Evolutionary conservation across 306 rosid species (phyloP).

Genomic region (Casuarina equisetifolia): DNA sequence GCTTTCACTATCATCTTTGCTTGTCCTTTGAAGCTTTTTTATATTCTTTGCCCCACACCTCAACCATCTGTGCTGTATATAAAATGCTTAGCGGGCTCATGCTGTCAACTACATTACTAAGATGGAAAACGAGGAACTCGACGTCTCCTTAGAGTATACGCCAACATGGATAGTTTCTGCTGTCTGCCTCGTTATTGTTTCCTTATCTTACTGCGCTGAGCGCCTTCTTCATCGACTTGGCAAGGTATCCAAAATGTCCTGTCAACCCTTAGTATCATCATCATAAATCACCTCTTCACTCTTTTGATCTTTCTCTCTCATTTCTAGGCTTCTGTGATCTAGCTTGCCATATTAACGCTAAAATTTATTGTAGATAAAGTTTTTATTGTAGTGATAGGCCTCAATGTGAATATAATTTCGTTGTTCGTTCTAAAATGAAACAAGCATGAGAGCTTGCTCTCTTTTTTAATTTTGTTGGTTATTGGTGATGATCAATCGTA

Average conservation of each 20-base stretch:
- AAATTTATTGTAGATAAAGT: not conserved
- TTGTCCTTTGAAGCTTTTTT: constrained; percentile 23
- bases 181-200: constrained; percentile 75
- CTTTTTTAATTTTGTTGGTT: too few species aligned
- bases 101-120: constrained; percentile 19
- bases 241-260: constrained; percentile 41
- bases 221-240: constrained; percentile 81
- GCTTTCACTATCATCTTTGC: not conserved
- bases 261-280: constrained; percentile 10
- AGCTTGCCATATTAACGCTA: not conserved
- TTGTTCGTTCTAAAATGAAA: not conserved
- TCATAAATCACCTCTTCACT: not conserved
- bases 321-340: not conserved
- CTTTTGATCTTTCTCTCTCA: constrained; percentile 1
- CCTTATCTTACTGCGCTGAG: constrained; percentile 63
- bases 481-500: not conserved
- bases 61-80: not conserved
- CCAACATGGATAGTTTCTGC: constrained; percentile 91
- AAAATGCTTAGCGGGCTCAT: not conserved
- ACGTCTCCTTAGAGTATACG: constrained; percentile 67
- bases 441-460: not conserved
- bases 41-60: constrained; percentile 44
- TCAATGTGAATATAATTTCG: not conserved
- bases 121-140: constrained; percentile 47
- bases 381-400: not conserved